Evolutionary conservation across 1,284 basidiomycete genomes (phyloP), one percentile per base, ranked within the genome.

Genomic region (Meripilus lineatus): DNA sequence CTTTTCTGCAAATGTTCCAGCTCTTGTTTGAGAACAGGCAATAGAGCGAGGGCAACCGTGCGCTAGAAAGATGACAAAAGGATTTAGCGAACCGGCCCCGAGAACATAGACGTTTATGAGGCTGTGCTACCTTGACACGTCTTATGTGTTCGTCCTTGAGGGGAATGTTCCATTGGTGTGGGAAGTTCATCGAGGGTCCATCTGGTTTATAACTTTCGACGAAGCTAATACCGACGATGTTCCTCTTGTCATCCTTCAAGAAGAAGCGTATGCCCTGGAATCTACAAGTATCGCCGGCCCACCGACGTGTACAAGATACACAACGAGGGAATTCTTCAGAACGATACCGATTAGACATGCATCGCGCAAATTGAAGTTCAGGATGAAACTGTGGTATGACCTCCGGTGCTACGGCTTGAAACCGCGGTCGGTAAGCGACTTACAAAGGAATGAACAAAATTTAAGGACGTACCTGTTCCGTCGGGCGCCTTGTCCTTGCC

Each of bases 281-380:
- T 21, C 85, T 78, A 58, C 85, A 89, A 1, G 84, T 87, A 59
- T 89, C 85, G 32, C 85, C 86, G 2, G 84, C 84, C 84, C 85
- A 89, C 14, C 85, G 80, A 37, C 85, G 79, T 17, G 81, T 88
- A 61, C 85, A 89, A 3, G 85, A 83, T 21, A 89, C 81, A 57
- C 85, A 89, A 5, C 82, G 79, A 23, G 85, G 82, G 61, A 86
- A 84, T 38, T 73, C 69, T 52, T 87, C 81, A 30, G 68, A 64
- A 50, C 76, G 76, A 59, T 87, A 89, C 37, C 82, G 74, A 52
- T 78, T 81, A 0, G 86, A 87, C 85, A 89, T 89, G 63, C 85
- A 89, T 10, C 85, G 74, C 5, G 84, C 80, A 47, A 77, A 79
- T 48, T 89, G 85, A 15, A 84, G 66, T 55, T 89, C 85, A 2